These are phyloP conservation scores for Pyrus communis DNA, from an alignment of 306 rosid genomes.

Conservation along the genomic window DNA sequence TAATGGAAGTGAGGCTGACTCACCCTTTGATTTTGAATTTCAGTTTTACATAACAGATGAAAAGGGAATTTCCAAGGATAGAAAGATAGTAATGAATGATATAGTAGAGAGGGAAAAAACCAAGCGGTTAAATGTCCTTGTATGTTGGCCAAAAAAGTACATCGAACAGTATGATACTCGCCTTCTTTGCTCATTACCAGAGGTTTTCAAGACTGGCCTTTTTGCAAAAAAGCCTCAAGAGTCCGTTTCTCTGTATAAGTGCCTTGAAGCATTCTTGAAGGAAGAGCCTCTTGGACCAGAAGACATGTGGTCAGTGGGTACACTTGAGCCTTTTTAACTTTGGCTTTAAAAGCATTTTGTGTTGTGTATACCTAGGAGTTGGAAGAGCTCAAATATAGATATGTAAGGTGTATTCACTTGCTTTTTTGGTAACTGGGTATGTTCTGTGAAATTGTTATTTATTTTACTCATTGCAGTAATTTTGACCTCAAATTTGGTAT, in stretches of 20 bases:
- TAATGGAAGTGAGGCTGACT: conserved; percentile 29
- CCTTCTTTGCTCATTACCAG: conserved; percentile 63
- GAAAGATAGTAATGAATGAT: conserved; percentile 51
- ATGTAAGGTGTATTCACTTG: background rate
- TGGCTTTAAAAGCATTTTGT: background rate
- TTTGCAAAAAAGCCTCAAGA: conserved; percentile 69
- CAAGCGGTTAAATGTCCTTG: conserved; percentile 55
- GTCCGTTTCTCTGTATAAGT: conserved; percentile 75
- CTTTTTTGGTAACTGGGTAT: background rate
- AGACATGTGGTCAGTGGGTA: conserved; percentile 90
- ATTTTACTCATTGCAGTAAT: background rate
- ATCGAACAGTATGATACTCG: conserved; percentile 45
- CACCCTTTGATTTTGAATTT: conserved; percentile 39
- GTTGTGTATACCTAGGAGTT: background rate
- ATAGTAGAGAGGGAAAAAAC: conserved; percentile 34
- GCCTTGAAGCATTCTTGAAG: conserved; percentile 95
- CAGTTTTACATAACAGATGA: conserved; percentile 72
- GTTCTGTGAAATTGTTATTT: background rate
- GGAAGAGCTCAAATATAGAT: background rate
- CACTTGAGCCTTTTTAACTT: conserved; percentile 13
- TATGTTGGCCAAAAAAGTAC: conserved; percentile 72
- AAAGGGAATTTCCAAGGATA: conserved; percentile 51
- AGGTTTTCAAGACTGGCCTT: conserved; percentile 78
- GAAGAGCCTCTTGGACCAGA: conserved; percentile 99
- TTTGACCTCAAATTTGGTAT: background rate